Base-by-base conservation (phyloP, 108 stramenopile genomes). In the Mayamaea pseudoterrestris region DNA sequence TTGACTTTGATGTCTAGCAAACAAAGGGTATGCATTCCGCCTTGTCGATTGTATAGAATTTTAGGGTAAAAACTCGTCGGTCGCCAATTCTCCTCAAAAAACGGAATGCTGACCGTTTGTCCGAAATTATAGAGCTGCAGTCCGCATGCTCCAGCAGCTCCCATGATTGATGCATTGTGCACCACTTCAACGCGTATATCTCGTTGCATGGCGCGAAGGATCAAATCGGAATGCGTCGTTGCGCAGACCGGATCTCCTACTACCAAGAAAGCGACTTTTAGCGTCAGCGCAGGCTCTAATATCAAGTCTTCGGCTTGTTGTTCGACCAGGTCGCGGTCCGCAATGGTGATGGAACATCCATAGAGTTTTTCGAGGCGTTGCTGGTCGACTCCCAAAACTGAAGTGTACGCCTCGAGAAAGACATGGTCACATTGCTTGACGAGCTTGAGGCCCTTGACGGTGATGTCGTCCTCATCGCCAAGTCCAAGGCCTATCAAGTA, bases 141-240 rank as follows among this genome's bases (percentile, higher is more conserved):
- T 3, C 98, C 98, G 65, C 93, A 95, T 21, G 83, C 74, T 31
- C 91, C 98, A 21, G 81, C 95, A 4, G 97, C 98, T 14, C 93
- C 93, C 98, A 99, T 99, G 57, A 95, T 93, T 24, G 85, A 89
- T 5, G 98, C 97, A 70, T 99, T 99, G 67, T 98, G 97, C 11
- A 99, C 81, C 32, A 98, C 71, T 47, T 96, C 83, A 7, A 98
- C 97, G 30, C 68, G 47, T 28, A 83, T 69, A 23, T 75, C 81
- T 17, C 55, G 43, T 50, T 88, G 69, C 46, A 64, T 61, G 7
- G 93, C 93, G 16, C 97, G 74, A 24, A 98, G 55, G 54, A 93
- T 87, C 20, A 98, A 77, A 63, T 98, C 97, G 4, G 94, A 85
- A 57, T 98, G 97, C 3, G 97, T 98, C 9, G 97, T 98, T 8